These are phyloP conservation scores for Gossypium arboreum DNA, from an alignment of 345 rosid species.

Conservation along the genomic window DNA sequence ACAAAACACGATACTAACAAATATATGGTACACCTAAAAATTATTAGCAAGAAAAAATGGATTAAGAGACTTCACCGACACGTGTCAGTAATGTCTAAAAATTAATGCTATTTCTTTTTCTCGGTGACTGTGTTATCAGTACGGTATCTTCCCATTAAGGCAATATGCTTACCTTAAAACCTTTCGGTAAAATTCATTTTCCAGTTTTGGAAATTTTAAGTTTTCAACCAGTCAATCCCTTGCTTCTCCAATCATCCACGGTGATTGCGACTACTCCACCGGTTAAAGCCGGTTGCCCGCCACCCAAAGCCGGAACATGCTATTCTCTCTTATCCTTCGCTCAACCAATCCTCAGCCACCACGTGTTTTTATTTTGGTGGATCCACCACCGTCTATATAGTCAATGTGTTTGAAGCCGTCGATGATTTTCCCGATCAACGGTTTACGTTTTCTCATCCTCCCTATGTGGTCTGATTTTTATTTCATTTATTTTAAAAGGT, in stretches of 20 bases:
- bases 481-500: neutral
- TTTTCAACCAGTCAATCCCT: neutral
- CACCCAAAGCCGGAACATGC: too few relatives aligned
- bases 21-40: too few relatives aligned
- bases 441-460: neutral
- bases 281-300: constrained; percentile 22
- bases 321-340: neutral
- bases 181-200: constrained; percentile 12
- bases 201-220: constrained; percentile 28
- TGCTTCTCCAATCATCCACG: neutral
- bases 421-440: constrained; percentile 19
- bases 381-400: neutral
- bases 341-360: constrained; percentile 10
- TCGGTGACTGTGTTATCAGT: neutral
- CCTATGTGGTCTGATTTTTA: neutral
- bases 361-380: neutral
- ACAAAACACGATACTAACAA: too few relatives aligned
- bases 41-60: too few relatives aligned
- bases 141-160: constrained; percentile 29
- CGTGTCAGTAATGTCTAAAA: neutral
- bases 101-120: neutral
- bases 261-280: constrained; percentile 21
- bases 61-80: neutral
- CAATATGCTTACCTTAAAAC: constrained; percentile 30
- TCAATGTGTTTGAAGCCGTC: neutral